Evolutionary conservation across 2,329 filamentous ascomycete genomes (phyloP).

Genomic region (Hirsutella minnesotensis): DNA sequence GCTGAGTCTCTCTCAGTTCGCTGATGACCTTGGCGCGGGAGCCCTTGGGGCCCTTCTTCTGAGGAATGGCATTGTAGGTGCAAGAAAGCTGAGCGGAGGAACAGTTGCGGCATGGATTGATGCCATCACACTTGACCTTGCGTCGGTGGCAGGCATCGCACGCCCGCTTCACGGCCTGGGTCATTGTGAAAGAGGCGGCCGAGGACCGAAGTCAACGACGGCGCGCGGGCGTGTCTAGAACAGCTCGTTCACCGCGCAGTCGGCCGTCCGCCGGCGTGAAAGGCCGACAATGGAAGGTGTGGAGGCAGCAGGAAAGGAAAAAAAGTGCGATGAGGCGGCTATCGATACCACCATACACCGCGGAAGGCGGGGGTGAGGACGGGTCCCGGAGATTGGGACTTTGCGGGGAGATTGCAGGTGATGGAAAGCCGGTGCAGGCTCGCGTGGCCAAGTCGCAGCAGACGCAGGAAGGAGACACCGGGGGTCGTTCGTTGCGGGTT

Average conservation of each 20-base stretch:
- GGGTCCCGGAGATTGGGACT: slow-evolving; percentile 8
- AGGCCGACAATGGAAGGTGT: neutral
- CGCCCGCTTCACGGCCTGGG: slow-evolving; percentile 46
- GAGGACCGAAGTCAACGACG: neutral
- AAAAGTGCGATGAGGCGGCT: neutral
- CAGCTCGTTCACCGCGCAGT: neutral
- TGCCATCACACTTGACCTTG: slow-evolving; percentile 63
- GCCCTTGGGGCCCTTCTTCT: slow-evolving; percentile 68
- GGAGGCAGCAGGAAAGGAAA: neutral
- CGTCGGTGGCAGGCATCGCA: slow-evolving; percentile 65
- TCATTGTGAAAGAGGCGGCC: slow-evolving; percentile 22
- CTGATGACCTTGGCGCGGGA: slow-evolving; percentile 66
- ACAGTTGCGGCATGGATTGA: slow-evolving; percentile 62
- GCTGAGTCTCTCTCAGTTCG: slow-evolving; percentile 57
- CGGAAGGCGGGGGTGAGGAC: neutral
- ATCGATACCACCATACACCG: slow-evolving; percentile 4
- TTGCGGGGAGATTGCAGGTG: slow-evolving; percentile 13
- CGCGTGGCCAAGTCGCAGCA: slow-evolving; percentile 7
- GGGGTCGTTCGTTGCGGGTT: slow-evolving; percentile 3
- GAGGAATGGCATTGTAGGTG: slow-evolving; percentile 64
- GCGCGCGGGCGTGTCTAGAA: neutral
- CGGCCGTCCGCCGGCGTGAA: neutral
- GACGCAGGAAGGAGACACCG: slow-evolving; percentile 4
- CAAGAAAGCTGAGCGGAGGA: slow-evolving; percentile 53
- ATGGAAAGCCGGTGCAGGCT: slow-evolving; percentile 1